Evolutionary conservation across 805 yeast species (phyloP).

Genomic region (Clavispora carvajalis): DNA sequence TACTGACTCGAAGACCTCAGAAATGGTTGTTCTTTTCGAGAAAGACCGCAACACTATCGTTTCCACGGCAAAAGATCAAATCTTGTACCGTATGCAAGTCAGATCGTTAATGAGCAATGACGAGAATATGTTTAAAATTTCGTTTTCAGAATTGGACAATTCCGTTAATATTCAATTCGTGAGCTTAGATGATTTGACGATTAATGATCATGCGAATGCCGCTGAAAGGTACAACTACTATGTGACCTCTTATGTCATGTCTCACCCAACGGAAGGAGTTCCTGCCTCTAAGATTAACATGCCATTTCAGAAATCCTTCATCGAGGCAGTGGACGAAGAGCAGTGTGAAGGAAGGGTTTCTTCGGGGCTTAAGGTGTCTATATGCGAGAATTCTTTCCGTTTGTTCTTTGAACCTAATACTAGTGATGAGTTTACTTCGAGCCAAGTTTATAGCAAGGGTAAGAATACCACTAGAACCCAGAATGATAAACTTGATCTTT

Average conservation of each 20-base stretch:
- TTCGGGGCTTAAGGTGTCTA: conserved; percentile 71
- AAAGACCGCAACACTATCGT: conserved; percentile 58
- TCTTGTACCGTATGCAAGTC: conserved; percentile 82
- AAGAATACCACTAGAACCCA: conserved; percentile 19
- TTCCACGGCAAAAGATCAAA: conserved; percentile 82
- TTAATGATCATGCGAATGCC: conserved; percentile 59
- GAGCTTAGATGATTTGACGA: conserved; percentile 82
- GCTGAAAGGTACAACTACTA: conserved; percentile 92
- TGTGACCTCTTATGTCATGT: conserved; percentile 85
- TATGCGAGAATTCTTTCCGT: conserved; percentile 73
- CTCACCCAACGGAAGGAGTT: conserved; percentile 96
- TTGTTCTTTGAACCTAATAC: conserved; percentile 76
- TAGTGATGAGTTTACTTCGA: conserved; percentile 71
- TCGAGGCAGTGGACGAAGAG: conserved; percentile 52
- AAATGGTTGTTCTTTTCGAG: conserved; percentile 76
- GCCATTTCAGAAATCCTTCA: conserved; percentile 66
- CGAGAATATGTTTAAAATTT: conserved; percentile 89
- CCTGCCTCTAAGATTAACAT: conserved; percentile 67
- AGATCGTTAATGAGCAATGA: conserved; percentile 72
- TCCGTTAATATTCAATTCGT: conserved; percentile 73
- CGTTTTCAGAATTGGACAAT: conserved; percentile 50
- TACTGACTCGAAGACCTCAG: conserved; percentile 74
- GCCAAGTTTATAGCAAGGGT: conserved; percentile 42
- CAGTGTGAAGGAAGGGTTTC: conserved; percentile 57
- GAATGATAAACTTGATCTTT: conserved; percentile 27